Evolutionary conservation across 2,329 filamentous ascomycete genomes (phyloP).

Genomic region (Cryoendolithus antarcticus): DNA sequence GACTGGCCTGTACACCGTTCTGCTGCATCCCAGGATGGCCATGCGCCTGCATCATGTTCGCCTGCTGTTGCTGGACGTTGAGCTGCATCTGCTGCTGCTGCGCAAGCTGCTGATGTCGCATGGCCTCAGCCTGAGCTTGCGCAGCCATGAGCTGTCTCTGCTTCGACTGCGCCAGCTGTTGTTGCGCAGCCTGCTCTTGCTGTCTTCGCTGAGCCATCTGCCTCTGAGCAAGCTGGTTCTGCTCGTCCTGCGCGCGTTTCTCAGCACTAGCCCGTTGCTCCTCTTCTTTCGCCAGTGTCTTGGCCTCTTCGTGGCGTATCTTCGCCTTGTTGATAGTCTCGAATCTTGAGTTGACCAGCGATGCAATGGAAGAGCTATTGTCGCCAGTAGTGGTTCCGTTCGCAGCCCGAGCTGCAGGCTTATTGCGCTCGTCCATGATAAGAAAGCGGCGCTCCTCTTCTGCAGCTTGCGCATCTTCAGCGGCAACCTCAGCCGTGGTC

Average conservation of each 20-base stretch:
- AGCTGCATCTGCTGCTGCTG: constrained; percentile 17
- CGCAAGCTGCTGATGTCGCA: constrained; percentile 10
- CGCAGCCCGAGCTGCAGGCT: constrained; percentile 43
- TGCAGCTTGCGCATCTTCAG: constrained; percentile 83
- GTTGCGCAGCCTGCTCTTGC: constrained; percentile 14
- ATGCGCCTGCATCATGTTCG: constrained; percentile 13
- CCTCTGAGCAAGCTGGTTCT: constrained; percentile 32
- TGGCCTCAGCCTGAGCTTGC: constrained; percentile 1
- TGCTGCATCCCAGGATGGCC: too few relatives aligned
- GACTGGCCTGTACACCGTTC: constrained; percentile 46
- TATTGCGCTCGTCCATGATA: constrained; percentile 71
- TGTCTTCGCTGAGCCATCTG: constrained; percentile 38
- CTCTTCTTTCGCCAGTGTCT: constrained; percentile 45
- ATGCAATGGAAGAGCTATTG: constrained; percentile 54
- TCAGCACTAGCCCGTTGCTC: constrained; percentile 38
- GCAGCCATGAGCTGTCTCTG: constrained; percentile 15
- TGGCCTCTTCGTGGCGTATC: constrained; percentile 44
- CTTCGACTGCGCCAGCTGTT: constrained; percentile 18
- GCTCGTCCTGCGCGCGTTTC: constrained; percentile 31
- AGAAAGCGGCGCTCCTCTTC: constrained; percentile 89
- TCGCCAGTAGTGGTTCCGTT: constrained; percentile 58
- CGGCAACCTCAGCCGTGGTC: constrained; percentile 86
- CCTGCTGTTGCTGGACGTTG: constrained; percentile 21
- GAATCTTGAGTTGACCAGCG: constrained; percentile 80
- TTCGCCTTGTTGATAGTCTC: constrained; percentile 73